phyloP scores from a whole-genome alignment of 495 filamentous ascomycete genomes.

The Penicillium paradoxum region DNA sequence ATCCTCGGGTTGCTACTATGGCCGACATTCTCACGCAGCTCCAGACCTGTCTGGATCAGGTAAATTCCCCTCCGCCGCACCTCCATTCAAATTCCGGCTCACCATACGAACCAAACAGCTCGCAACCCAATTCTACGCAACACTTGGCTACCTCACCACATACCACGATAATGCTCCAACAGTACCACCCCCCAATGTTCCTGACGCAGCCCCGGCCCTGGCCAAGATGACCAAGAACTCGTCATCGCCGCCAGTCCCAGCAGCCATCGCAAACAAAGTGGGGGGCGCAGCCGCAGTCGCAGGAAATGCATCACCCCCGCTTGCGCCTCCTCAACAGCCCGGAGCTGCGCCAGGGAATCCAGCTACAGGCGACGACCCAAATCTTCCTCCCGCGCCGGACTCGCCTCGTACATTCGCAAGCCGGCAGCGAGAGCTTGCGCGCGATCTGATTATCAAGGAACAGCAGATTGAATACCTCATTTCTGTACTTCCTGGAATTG shows the following conservation, averaged over 20 bases:
- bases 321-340: conserved; percentile 19
- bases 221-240: conserved; percentile 42
- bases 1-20: conserved; percentile 48
- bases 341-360: conserved; percentile 12
- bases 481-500: conserved; percentile 76
- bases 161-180: conserved; percentile 75
- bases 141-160: conserved; percentile 72
- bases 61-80: conserved; percentile 26
- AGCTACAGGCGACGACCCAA: conserved; percentile 23
- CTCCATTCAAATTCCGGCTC: conserved; percentile 2
- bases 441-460: conserved; percentile 82
- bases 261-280: conserved; percentile 27
- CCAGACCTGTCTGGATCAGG: conserved; percentile 91
- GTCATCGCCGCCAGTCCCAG: conserved; percentile 38
- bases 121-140: conserved; percentile 82
- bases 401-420: conserved; percentile 61
- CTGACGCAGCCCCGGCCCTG: conserved; percentile 45
- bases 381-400: conserved; percentile 46
- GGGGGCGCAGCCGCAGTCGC: conserved; percentile 11
- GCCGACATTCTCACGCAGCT: conserved; percentile 89
- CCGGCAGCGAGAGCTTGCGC: conserved; percentile 74
- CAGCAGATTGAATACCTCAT: conserved; percentile 93
- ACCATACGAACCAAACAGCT: conserved; percentile 50
- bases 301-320: conserved; percentile 29
- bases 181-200: conserved; percentile 51